Percentiles rank a stretch among this genome's conserved stretches.
phyloP scores from a whole-genome alignment of 2,329 filamentous ascomycete species.

The Claviceps pazoutovae region DNA sequence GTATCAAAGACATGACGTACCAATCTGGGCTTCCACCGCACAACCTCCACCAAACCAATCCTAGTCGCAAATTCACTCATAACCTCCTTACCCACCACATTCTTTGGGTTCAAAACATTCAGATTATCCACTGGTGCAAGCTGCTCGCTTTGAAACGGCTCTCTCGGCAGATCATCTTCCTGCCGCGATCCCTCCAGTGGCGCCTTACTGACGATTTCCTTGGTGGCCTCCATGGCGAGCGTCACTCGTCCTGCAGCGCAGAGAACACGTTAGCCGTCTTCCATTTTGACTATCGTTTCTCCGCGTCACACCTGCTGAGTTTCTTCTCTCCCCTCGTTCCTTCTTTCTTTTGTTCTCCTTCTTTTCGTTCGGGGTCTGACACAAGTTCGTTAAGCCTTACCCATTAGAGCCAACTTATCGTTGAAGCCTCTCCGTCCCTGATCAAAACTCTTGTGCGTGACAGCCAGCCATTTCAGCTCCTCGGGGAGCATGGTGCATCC shows the following conservation, averaged over 20 bases:
- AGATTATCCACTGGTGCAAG: conserved; percentile 65
- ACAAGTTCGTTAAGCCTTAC: conserved; percentile 30
- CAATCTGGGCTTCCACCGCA: conserved; percentile 79
- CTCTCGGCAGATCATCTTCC: conserved; percentile 40
- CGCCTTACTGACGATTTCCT: conserved; percentile 22
- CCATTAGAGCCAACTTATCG: conserved; percentile 77
- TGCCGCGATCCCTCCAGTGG: conserved; percentile 13
- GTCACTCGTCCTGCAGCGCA: conserved; percentile 20
- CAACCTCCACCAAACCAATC: conserved; percentile 58
- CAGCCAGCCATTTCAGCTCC: conserved; percentile 89
- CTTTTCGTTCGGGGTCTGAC: neutral
- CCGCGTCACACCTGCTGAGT: neutral
- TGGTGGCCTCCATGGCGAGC: conserved; percentile 25
- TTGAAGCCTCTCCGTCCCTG: conserved; percentile 91
- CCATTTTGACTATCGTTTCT: too few species aligned
- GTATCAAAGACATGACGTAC: conserved; percentile 33
- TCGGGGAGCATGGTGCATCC: conserved; percentile 67
- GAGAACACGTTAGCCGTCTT: neutral
- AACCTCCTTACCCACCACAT: conserved; percentile 49
- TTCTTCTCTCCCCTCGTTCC: neutral
- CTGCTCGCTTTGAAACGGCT: conserved; percentile 55
- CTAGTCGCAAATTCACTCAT: conserved; percentile 53
- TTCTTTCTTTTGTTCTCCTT: too few species aligned
- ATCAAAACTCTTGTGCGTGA: conserved; percentile 98
- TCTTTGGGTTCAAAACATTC: conserved; percentile 41